Evolutionary conservation across 176 grass and related monocot species (phyloP).

Genomic region (Juncus effusus): DNA sequence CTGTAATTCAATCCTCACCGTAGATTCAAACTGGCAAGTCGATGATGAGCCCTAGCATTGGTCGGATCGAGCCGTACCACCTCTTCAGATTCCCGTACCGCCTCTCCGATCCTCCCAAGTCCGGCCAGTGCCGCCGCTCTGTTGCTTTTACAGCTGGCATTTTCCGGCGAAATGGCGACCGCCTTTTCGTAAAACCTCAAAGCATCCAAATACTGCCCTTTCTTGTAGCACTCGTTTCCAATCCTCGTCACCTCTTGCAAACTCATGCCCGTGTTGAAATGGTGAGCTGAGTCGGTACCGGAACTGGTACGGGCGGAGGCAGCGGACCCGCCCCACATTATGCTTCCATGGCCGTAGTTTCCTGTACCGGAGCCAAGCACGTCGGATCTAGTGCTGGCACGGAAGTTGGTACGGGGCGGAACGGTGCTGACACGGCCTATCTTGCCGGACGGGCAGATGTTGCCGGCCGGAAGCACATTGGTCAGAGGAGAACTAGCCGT

Average conservation of each 20-base stretch:
- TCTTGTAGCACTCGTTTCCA: conserved; percentile 85
- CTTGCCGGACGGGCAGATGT: conserved; percentile 80
- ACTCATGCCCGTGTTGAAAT: conserved; percentile 26
- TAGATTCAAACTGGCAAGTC: conserved; percentile 56
- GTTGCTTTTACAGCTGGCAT: conserved; percentile 66
- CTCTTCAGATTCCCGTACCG: conserved; percentile 69
- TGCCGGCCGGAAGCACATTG: conserved; percentile 83
- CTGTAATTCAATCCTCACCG: conserved; percentile 45
- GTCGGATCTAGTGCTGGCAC: conserved; percentile 51
- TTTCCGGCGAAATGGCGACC: conserved; percentile 59
- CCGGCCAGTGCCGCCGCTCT: conserved; percentile 69
- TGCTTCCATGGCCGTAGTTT: conserved; percentile 91
- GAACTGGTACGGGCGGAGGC: conserved; percentile 24
- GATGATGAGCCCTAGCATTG: conserved; percentile 54
- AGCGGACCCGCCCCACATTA: conserved; percentile 57
- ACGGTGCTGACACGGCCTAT: conserved; percentile 29
- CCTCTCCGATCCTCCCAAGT: conserved; percentile 60
- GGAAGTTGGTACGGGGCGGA: conserved; percentile 41
- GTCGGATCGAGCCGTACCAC: conserved; percentile 62
- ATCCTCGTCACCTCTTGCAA: conserved; percentile 62
- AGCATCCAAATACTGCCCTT: conserved; percentile 55
- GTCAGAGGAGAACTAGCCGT: conserved; percentile 67
- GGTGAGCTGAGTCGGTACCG: conserved; percentile 24
- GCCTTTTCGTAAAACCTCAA: conserved; percentile 70
- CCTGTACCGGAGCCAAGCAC: conserved; percentile 83